Conservation (phyloP, 1,139 yeast species). For the Debaryomyces singareniensis region DNA sequence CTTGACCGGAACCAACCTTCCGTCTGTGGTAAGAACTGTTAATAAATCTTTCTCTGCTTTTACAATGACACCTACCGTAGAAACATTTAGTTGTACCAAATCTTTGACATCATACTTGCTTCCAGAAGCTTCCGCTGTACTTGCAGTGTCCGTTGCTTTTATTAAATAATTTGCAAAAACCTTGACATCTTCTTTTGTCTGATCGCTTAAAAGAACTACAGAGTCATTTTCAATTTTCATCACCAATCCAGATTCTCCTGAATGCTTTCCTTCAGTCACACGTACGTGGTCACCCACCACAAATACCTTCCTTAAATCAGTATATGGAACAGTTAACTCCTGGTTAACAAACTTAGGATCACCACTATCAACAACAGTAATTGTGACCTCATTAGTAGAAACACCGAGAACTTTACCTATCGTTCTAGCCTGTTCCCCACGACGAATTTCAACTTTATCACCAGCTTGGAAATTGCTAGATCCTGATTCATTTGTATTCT, state of each 20-base stretch:
- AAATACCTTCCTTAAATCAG: slow-evolving; percentile 79
- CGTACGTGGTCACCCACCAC: slow-evolving; percentile 93
- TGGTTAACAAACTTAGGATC: slow-evolving; percentile 43
- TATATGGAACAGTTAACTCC: slow-evolving; percentile 63
- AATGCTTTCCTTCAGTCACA: slow-evolving; percentile 84
- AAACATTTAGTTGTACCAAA: slow-evolving; percentile 81
- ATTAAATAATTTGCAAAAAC: slow-evolving; percentile 87
- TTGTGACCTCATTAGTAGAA: slow-evolving; percentile 56
- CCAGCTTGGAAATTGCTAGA: slow-evolving; percentile 75
- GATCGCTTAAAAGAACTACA: slow-evolving; percentile 85
- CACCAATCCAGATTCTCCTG: slow-evolving; percentile 92
- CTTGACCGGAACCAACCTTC: slow-evolving; percentile 62
- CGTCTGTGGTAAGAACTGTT: slow-evolving; percentile 78
- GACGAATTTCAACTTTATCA: slow-evolving; percentile 83
- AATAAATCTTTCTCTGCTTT: slow-evolving; percentile 85
- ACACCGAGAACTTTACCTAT: slow-evolving; percentile 73
- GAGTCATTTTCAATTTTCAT: slow-evolving; percentile 77
- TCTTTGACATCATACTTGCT: slow-evolving; percentile 85
- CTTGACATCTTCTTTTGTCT: slow-evolving; percentile 79
- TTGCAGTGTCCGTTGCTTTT: slow-evolving; percentile 69
- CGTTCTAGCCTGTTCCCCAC: slow-evolving; percentile 92
- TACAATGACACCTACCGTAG: slow-evolving; percentile 82
- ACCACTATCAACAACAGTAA: slow-evolving; percentile 48
- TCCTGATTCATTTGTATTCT: slow-evolving; percentile 27
- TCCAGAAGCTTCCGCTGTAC: slow-evolving; percentile 27